Conservation (phyloP, 1,284 basidiomycete species). For the Crepidotus sp. region DNA sequence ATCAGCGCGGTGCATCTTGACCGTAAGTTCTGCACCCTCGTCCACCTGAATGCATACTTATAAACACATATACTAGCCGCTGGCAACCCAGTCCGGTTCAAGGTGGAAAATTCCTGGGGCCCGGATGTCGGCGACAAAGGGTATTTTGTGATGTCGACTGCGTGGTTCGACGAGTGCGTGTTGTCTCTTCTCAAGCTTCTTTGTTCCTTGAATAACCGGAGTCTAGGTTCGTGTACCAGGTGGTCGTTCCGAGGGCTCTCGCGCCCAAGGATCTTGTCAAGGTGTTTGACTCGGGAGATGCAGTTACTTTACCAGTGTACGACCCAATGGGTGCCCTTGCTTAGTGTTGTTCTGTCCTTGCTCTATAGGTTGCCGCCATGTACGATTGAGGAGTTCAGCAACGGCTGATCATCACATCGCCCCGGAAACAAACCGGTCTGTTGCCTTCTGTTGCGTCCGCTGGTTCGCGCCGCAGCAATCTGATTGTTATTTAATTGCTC, state of each 20-base stretch:
- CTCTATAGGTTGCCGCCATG: no score
- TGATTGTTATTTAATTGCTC: neutral
- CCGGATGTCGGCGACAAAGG: slow-evolving; percentile 76
- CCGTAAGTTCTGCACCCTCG: slow-evolving; percentile 8
- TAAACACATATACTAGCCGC: slow-evolving; percentile 21
- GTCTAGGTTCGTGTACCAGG: slow-evolving; percentile 65
- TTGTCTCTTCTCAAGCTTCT: neutral
- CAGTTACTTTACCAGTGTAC: slow-evolving; percentile 71
- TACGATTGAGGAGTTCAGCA: no score
- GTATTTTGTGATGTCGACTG: slow-evolving; percentile 86
- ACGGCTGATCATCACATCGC: no score
- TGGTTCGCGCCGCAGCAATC: neutral
- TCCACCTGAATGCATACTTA: neutral
- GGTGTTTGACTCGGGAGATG: slow-evolving; percentile 65
- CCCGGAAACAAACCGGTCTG: no score
- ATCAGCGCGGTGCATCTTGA: slow-evolving; percentile 90
- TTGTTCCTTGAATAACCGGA: neutral
- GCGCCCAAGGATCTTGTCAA: slow-evolving; percentile 74
- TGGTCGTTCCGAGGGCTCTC: slow-evolving; percentile 75
- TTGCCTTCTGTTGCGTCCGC: no score
- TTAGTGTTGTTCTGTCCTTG: slow-evolving; percentile 2
- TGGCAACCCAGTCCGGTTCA: slow-evolving; percentile 79
- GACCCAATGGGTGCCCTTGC: slow-evolving; percentile 66
- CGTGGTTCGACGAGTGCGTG: slow-evolving; percentile 76
- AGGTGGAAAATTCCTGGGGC: slow-evolving; percentile 96